Evolutionary conservation across 345 rosid genomes (phyloP), one percentile per base, ranked within the genome.

Genomic region (Hibiscus syriacus): DNA sequence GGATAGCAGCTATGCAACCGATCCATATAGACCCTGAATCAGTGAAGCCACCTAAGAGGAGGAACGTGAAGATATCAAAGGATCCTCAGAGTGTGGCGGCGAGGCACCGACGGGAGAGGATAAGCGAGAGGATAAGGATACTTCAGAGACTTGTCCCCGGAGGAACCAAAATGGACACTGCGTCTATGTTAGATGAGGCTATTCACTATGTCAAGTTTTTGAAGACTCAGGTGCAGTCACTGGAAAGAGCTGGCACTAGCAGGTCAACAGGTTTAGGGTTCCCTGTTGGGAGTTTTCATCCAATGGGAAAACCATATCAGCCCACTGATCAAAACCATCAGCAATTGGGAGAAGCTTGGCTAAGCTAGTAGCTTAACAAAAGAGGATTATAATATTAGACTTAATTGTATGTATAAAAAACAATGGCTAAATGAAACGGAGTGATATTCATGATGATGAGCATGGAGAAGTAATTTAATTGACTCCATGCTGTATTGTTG

Each of bases 141-240:
- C 82, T 87, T 10, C 90, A 87, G 76, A 77, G 88, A 70, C 83
- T 87, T 0, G 93, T 87, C 32, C 92, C 92, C 0, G 90, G 92
- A 1, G 92, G 92, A 54, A 87, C 92, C 36, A 87, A 83, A 75
- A 87, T 85, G 92, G 92, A 87, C 76, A 87, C 92, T 0, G 90
- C 92, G 0, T 87, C 92, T 1, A 87, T 85, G 92, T 71, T 87
- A 53, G 90, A 87, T 55, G 90, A 87, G 72, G 90, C 92, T 6
- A 83, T 82, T 58, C 92, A 85, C 56, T 87, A 87, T 57, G 84
- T 87, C 27, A 87, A 87, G 83, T 87, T 87, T 73, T 70, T 85
- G 79, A 87, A 87, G 79, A 80, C 76, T 5, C 92, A 87, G 45
- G 90, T 87, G 54, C 86, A 79, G 72, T 74, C 85, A 1, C 74